Conservation (phyloP, 495 filamentous ascomycete genomes). For the Friedmanniomyces endolithicus region DNA sequence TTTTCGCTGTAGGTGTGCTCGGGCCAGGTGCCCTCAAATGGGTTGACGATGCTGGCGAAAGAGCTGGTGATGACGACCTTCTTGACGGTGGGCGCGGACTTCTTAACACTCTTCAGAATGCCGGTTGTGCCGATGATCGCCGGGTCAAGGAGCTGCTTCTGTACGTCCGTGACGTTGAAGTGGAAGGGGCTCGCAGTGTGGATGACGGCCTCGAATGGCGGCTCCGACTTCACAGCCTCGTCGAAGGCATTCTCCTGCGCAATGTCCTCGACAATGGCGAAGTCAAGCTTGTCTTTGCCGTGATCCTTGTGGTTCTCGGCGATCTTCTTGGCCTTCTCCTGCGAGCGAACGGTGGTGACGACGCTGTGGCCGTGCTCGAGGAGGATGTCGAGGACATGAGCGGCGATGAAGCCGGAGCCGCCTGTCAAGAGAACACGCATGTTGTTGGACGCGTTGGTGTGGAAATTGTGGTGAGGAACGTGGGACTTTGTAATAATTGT, state of each 20-base stretch:
- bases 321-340: slow-evolving; percentile 68
- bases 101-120: slow-evolving; percentile 63
- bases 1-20: slow-evolving; percentile 54
- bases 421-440: slow-evolving; percentile 49
- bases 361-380: slow-evolving; percentile 59
- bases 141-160: slow-evolving; percentile 73
- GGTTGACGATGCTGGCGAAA: slow-evolving; percentile 62
- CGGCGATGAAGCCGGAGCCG: slow-evolving; percentile 63
- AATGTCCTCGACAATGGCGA: slow-evolving; percentile 73
- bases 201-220: slow-evolving; percentile 71
- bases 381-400: slow-evolving; percentile 67
- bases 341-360: slow-evolving; percentile 70
- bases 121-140: slow-evolving; percentile 75
- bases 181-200: slow-evolving; percentile 84
- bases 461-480: neutral
- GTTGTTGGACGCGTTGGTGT: slow-evolving; percentile 30
- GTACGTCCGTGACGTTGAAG: slow-evolving; percentile 50
- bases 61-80: slow-evolving; percentile 71
- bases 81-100: slow-evolving; percentile 63
- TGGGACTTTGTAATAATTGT: neutral
- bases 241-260: slow-evolving; percentile 65
- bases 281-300: slow-evolving; percentile 53
- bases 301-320: slow-evolving; percentile 45
- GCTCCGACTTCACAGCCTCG: slow-evolving; percentile 51
- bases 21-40: slow-evolving; percentile 34